Evolutionary conservation across 2,329 filamentous ascomycete species (phyloP).

Genomic region (Aspergillus transmontanensis): DNA sequence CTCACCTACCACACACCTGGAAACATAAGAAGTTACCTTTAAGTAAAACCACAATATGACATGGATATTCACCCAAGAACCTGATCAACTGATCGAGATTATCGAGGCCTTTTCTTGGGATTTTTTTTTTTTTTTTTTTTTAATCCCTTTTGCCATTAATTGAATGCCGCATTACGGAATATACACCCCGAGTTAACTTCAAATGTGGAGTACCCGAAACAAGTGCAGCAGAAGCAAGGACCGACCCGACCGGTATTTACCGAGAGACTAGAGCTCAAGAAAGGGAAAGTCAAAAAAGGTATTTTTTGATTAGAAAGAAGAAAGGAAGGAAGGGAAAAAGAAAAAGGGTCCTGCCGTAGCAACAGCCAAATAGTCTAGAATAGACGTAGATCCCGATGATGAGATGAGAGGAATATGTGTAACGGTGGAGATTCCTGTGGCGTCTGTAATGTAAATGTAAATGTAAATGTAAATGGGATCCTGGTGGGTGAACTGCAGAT

Average conservation of each 20-base stretch:
- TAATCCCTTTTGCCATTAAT: neutral
- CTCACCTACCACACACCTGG: neutral
- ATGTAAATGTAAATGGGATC: neutral
- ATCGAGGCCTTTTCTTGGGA: neutral
- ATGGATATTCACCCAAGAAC: too few species aligned
- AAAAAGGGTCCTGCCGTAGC: neutral
- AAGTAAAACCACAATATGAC: neutral
- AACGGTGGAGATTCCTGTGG: neutral
- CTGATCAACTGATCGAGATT: neutral
- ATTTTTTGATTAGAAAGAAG: neutral
- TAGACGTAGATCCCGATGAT: conserved; percentile 6
- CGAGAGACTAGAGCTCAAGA: neutral
- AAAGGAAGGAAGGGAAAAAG: neutral
- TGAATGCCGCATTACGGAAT: neutral
- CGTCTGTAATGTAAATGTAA: neutral
- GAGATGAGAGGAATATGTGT: neutral
- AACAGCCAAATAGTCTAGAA: conserved; percentile 4
- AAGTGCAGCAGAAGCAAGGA: neutral
- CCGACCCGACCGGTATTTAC: neutral
- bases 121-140: neutral
- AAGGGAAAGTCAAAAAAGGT: neutral
- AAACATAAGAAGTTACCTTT: neutral
- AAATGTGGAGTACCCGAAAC: neutral
- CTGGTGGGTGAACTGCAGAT: conserved; percentile 18
- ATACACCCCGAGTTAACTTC: neutral